A percentile compares a stretch with the other conserved stretches of the same genome.
Evolutionary conservation across 1,284 basidiomycete species (phyloP).

Genomic region (Trametes sp.): DNA sequence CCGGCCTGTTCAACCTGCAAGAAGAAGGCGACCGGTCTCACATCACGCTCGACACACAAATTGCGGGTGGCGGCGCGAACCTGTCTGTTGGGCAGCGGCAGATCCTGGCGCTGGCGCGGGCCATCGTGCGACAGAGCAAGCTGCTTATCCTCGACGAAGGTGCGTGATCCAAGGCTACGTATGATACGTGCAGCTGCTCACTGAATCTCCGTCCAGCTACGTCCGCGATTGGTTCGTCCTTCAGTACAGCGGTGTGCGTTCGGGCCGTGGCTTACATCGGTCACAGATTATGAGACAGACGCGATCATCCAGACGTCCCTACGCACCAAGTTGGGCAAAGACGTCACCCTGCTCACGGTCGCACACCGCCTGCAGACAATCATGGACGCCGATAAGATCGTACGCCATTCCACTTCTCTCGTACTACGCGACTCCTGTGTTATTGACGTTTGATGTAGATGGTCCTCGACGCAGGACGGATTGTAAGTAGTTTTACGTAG

Average conservation of each 20-base stretch:
- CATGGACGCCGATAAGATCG: constrained; percentile 61
- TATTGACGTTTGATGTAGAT: constrained; percentile 24
- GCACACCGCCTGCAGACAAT: constrained; percentile 76
- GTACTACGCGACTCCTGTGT: not conserved
- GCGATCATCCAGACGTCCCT: constrained; percentile 64
- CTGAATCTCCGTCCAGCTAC: constrained; percentile 43
- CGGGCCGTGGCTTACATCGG: not conserved
- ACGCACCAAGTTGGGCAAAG: constrained; percentile 55
- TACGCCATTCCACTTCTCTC: constrained; percentile 28
- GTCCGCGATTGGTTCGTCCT: constrained; percentile 45
- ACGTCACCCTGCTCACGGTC: constrained; percentile 67
- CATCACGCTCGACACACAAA: constrained; percentile 58
- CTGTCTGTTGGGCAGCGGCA: constrained; percentile 64
- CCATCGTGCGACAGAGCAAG: constrained; percentile 65
- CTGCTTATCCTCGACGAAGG: constrained; percentile 70
- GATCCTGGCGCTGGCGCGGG: constrained; percentile 64
- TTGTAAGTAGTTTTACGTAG: not conserved
- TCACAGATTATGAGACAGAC: constrained; percentile 61
- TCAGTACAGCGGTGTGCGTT: too few relatives aligned
- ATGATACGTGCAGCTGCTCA: too few relatives aligned
- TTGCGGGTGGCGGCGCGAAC: constrained; percentile 69
- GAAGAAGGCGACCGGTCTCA: constrained; percentile 54
- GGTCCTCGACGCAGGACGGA: constrained; percentile 36
- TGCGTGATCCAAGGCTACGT: too few relatives aligned
- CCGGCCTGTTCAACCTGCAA: constrained; percentile 62